A percentile compares a stretch with the other conserved stretches of the same genome.
These are phyloP conservation scores for Haplographium delicatum DNA, from an alignment of 495 filamentous ascomycete genomes.

Conservation along the genomic window DNA sequence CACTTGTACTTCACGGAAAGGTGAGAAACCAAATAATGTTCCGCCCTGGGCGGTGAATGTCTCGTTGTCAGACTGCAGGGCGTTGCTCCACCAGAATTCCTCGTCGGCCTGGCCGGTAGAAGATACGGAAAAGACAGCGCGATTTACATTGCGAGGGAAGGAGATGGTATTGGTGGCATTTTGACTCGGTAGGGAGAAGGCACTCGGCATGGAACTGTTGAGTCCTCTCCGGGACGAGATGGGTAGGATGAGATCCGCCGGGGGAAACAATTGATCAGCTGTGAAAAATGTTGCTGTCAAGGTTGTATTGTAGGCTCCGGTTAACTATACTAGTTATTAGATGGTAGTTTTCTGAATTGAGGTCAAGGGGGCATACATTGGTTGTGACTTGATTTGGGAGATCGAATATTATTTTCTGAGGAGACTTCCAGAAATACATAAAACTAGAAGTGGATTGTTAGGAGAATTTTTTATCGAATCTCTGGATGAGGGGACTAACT, in stretches of 20 bases:
- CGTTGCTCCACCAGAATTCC: constrained; percentile 93
- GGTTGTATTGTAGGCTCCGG: constrained; percentile 70
- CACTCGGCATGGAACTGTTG: constrained; percentile 48
- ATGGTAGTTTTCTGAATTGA: not conserved
- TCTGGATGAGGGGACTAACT: constrained; percentile 31
- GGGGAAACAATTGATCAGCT: constrained; percentile 23
- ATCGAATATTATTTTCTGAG: constrained; percentile 32
- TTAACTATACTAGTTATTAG: constrained; percentile 27
- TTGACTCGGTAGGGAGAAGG: constrained; percentile 60
- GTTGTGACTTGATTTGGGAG: constrained; percentile 40
- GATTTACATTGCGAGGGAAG: constrained; percentile 56
- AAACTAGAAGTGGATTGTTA: constrained; percentile 16
- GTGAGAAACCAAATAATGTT: constrained; percentile 61
- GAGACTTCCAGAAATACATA: constrained; percentile 54
- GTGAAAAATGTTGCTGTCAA: constrained; percentile 73
- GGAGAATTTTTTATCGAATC: not conserved
- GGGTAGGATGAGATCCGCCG: constrained; percentile 67
- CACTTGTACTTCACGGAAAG: constrained; percentile 79
- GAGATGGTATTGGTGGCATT: constrained; percentile 53
- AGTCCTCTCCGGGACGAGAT: constrained; percentile 56
- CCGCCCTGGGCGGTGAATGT: constrained; percentile 56
- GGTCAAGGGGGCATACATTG: not conserved
- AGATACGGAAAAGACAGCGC: constrained; percentile 69
- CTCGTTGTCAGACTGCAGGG: constrained; percentile 52
- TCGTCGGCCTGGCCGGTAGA: constrained; percentile 73